Evolutionary conservation across 2,329 filamentous ascomycete genomes (phyloP).

Genomic region (Xylariaceae sp.): DNA sequence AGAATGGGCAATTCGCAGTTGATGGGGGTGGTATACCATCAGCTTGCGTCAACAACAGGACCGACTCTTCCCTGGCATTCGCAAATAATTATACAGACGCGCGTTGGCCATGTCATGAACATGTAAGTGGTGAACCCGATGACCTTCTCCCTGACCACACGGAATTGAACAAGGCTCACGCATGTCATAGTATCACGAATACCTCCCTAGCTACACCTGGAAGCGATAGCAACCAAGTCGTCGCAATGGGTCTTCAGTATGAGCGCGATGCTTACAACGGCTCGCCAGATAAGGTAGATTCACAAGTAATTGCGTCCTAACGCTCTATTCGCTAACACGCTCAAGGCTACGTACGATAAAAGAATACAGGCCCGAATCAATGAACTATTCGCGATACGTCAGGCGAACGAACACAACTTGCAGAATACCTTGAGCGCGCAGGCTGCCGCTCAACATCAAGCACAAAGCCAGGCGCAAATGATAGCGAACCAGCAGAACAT

Average conservation of each 20-base stretch:
- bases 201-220: constrained; percentile 45
- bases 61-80: constrained; percentile 34
- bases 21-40: constrained; percentile 39
- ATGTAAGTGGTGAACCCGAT: constrained; percentile 31
- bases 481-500: constrained; percentile 54
- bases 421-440: constrained; percentile 49
- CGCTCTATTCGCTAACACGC: constrained; percentile 5
- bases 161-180: constrained; percentile 3
- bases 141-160: background rate
- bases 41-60: constrained; percentile 26
- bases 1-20: constrained; percentile 40
- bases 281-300: constrained; percentile 48
- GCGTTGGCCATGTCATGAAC: constrained; percentile 34
- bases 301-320: background rate
- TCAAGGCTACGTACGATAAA: constrained; percentile 50
- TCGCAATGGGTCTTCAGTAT: constrained; percentile 42
- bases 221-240: constrained; percentile 41
- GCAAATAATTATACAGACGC: constrained; percentile 29
- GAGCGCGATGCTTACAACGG: constrained; percentile 48
- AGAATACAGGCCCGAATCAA: constrained; percentile 44
- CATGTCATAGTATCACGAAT: constrained; percentile 46
- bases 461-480: constrained; percentile 41
- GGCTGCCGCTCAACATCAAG: constrained; percentile 40
- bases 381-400: constrained; percentile 51
- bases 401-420: constrained; percentile 48